Evolutionary conservation across 495 filamentous ascomycete species (phyloP).

Genomic region (Neurospora sublineolata): DNA sequence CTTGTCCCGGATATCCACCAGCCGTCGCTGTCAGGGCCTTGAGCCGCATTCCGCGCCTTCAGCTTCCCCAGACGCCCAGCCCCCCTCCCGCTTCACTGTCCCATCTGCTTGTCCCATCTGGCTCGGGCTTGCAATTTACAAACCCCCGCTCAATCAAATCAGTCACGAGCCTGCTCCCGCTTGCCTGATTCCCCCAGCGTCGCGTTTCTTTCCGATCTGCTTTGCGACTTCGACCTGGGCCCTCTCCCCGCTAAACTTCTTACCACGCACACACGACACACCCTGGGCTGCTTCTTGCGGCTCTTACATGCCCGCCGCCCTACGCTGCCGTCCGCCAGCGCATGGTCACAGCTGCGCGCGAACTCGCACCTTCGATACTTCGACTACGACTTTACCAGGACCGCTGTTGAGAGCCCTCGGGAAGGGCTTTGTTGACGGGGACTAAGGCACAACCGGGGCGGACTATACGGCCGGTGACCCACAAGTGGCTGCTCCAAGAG

Average conservation of each 20-base stretch:
- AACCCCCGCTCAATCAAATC: conserved; percentile 19
- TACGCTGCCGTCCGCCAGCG: conserved; percentile 10
- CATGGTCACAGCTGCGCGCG: conserved; percentile 12
- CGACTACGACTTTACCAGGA: not conserved
- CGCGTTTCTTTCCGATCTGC: conserved; percentile 3
- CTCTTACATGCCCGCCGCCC: conserved; percentile 20
- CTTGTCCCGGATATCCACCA: not conserved
- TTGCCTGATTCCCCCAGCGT: conserved; percentile 9
- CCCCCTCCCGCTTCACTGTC: conserved; percentile 8
- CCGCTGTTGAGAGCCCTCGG: conserved; percentile 2
- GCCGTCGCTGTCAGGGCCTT: not conserved
- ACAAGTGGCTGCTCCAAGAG: not conserved
- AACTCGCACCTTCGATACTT: not conserved
- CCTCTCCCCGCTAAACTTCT: conserved; percentile 4
- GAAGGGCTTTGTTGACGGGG: conserved; percentile 3
- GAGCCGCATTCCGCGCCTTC: not conserved
- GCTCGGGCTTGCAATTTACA: conserved; percentile 15
- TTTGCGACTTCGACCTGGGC: conserved; percentile 9
- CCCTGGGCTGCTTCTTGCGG: conserved; percentile 18
- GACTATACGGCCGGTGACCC: not conserved
- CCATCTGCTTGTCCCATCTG: not conserved
- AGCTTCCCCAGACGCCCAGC: conserved; percentile 2
- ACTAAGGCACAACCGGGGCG: not conserved
- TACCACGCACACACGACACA: not conserved
- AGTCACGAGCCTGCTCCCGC: conserved; percentile 20